Evolutionary conservation across 2,329 filamentous ascomycete genomes (phyloP).

Genomic region (Colletotrichum euphorbiae): DNA sequence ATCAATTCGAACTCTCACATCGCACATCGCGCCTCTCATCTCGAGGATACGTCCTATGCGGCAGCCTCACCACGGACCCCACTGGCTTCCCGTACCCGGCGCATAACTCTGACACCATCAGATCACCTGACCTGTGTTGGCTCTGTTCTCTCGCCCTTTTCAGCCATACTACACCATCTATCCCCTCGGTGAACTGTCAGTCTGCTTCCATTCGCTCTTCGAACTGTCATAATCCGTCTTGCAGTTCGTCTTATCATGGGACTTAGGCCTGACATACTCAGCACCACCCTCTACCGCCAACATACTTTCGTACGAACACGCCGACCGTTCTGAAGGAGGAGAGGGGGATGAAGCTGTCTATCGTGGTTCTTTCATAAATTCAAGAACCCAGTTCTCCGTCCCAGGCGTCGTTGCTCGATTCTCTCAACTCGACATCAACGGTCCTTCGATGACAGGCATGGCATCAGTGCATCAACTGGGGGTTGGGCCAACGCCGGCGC

Average conservation of each 20-base stretch:
- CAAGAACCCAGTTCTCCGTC: constrained; percentile 6
- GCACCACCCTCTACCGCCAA: constrained; percentile 28
- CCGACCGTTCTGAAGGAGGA: constrained; percentile 33
- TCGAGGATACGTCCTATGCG: constrained; percentile 27
- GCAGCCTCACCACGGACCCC: constrained; percentile 39
- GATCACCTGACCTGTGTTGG: constrained; percentile 37
- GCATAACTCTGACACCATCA: constrained; percentile 30
- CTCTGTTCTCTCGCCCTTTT: constrained; percentile 27
- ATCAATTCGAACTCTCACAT: constrained; percentile 20
- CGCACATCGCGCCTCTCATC: constrained; percentile 28
- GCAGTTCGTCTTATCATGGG: constrained; percentile 38
- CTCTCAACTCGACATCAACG: constrained; percentile 34
- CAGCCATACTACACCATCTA: constrained; percentile 24
- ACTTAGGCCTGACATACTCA: constrained; percentile 23
- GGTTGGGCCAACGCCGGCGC: constrained; percentile 49
- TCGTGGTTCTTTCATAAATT: constrained; percentile 15
- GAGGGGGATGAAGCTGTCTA: constrained; percentile 34
- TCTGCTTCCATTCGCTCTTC: constrained; percentile 21
- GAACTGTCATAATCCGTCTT: constrained; percentile 21
- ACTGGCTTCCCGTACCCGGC: constrained; percentile 34
- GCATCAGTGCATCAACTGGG: constrained; percentile 54
- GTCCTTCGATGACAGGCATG: constrained; percentile 44
- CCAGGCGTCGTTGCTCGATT: constrained; percentile 29
- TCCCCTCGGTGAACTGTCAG: constrained; percentile 26
- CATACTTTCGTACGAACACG: constrained; percentile 28